Conservation (phyloP, 2,329 filamentous ascomycete genomes). For the Aspergillus sp. region DNA sequence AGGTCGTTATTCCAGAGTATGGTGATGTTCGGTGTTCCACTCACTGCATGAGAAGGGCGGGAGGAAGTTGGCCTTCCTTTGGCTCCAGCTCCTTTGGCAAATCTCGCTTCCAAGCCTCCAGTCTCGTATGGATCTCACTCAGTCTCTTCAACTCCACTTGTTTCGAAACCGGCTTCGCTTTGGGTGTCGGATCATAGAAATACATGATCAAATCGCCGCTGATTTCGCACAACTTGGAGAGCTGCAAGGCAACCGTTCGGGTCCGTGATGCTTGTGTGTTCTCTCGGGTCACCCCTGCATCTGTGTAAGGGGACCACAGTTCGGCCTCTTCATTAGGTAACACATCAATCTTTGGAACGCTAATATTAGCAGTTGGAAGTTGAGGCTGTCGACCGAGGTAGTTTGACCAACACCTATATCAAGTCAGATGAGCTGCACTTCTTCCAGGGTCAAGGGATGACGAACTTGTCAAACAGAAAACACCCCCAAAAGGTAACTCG, state of each 20-base stretch:
- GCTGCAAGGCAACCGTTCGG: constrained; percentile 75
- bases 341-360: constrained; percentile 83
- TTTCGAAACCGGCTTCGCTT: constrained; percentile 65
- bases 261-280: constrained; percentile 78
- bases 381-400: constrained; percentile 91
- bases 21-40: constrained; percentile 29
- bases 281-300: constrained; percentile 71
- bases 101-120: constrained; percentile 85
- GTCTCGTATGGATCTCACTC: constrained; percentile 81
- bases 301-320: constrained; percentile 84
- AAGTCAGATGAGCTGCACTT: constrained; percentile 11
- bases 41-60: constrained; percentile 83
- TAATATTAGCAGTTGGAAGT: constrained; percentile 73
- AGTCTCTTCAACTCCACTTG: constrained; percentile 86
- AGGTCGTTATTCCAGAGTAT: constrained; percentile 7
- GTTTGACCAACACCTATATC: constrained; percentile 79
- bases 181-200: constrained; percentile 79
- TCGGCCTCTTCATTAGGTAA: constrained; percentile 85
- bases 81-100: constrained; percentile 84
- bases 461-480: constrained; percentile 89
- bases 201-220: constrained; percentile 84
- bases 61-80: constrained; percentile 83
- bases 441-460: constrained; percentile 2
- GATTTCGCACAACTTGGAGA: constrained; percentile 84
- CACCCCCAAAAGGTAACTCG: constrained; percentile 96